phyloP scores from a whole-genome alignment of 352 stramenopile genomes.

The Globisporangium paroecandrum region DNA sequence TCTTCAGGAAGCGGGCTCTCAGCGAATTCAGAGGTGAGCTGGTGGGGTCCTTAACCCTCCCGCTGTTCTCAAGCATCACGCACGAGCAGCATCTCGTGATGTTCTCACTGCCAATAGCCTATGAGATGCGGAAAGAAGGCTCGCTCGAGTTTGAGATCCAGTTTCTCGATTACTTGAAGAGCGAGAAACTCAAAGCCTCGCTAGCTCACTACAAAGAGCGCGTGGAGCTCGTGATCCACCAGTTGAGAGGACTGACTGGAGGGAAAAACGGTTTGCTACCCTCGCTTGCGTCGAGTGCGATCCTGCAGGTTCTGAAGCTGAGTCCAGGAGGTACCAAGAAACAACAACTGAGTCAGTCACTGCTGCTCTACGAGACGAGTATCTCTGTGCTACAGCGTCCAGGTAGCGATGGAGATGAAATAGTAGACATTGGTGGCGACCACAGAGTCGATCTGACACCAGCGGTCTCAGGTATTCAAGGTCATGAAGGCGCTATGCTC shows the following conservation, averaged over 20 bases:
- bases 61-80: constrained; percentile 24
- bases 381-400: not conserved
- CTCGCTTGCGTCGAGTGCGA: constrained; percentile 4
- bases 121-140: constrained; percentile 13
- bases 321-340: no score
- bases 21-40: constrained; percentile 7
- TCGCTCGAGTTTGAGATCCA: constrained; percentile 33
- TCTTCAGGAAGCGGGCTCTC: constrained; percentile 16
- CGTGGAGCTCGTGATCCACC: constrained; percentile 27
- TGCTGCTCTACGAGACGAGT: constrained; percentile 1
- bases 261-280: not conserved
- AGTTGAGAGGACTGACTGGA: constrained; percentile 9
- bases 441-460: constrained; percentile 24
- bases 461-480: not conserved
- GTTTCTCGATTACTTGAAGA: constrained; percentile 20
- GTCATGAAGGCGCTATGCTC: constrained; percentile 17
- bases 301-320: not conserved
- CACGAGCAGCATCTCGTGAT: constrained; percentile 27
- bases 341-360: not conserved
- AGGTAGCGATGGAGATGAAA: not conserved
- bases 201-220: not conserved
- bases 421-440: constrained; percentile 13
- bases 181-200: not conserved
- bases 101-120: constrained; percentile 27
- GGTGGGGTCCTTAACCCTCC: constrained; percentile 26